Evolutionary conservation across 2,329 filamentous ascomycete genomes (phyloP).

Genomic region (Peltaster fructicola): DNA sequence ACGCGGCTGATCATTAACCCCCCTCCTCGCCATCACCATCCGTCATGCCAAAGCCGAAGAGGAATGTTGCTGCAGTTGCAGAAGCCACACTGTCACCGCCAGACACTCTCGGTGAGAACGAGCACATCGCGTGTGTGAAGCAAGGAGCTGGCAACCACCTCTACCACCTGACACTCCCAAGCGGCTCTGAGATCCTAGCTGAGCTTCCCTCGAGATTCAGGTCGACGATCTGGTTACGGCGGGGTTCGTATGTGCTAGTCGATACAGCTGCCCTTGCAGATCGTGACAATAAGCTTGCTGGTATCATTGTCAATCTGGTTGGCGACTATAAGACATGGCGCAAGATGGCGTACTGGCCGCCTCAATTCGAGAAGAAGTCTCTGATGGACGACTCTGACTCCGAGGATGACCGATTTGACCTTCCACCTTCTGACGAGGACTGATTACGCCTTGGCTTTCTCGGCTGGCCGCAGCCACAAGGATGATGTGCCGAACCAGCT

Average conservation of each 20-base stretch:
- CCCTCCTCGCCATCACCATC: background rate
- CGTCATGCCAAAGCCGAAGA: slow-evolving; percentile 55
- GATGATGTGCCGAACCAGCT: no score
- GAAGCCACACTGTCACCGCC: slow-evolving; percentile 51
- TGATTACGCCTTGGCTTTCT: no score
- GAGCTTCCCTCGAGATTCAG: slow-evolving; percentile 76
- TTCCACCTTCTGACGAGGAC: slow-evolving; percentile 18
- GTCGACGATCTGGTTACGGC: slow-evolving; percentile 84
- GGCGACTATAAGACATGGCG: slow-evolving; percentile 83
- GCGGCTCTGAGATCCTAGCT: slow-evolving; percentile 47
- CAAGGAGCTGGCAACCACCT: slow-evolving; percentile 79
- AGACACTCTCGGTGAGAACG: slow-evolving; percentile 29
- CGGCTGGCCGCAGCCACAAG: no score
- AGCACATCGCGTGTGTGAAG: slow-evolving; percentile 57
- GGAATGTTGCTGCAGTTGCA: slow-evolving; percentile 59
- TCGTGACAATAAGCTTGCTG: slow-evolving; percentile 58
- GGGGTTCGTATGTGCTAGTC: slow-evolving; percentile 71
- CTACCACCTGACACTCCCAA: slow-evolving; percentile 60
- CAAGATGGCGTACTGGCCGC: slow-evolving; percentile 66
- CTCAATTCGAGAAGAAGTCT: slow-evolving; percentile 34
- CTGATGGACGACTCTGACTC: slow-evolving; percentile 53
- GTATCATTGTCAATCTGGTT: slow-evolving; percentile 86
- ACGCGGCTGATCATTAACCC: slow-evolving; percentile 1
- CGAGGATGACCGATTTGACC: slow-evolving; percentile 37
- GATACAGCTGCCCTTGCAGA: slow-evolving; percentile 50